These are phyloP conservation scores for Diaporthe citrichinensis DNA, from an alignment of 2,329 filamentous ascomycete species.

Conservation along the genomic window DNA sequence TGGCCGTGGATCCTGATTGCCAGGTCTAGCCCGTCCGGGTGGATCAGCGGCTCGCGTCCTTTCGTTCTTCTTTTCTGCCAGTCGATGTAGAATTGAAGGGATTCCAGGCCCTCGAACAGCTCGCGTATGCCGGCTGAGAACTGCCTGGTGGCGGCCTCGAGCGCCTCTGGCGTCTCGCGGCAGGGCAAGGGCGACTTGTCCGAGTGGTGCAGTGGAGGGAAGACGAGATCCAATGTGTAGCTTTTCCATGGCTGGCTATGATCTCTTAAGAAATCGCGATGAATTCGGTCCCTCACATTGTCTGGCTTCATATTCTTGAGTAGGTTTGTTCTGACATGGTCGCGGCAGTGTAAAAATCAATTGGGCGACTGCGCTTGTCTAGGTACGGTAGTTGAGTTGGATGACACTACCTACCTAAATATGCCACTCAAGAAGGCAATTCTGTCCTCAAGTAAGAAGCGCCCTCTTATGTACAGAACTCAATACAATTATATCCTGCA, in stretches of 20 bases:
- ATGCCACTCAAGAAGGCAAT: background rate
- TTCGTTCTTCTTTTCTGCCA: background rate
- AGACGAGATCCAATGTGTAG: background rate
- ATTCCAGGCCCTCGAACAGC: conserved; percentile 35
- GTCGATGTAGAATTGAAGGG: conserved; percentile 1
- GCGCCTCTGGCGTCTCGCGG: conserved; percentile 41
- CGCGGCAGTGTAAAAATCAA: too few relatives aligned
- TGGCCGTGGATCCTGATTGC: background rate
- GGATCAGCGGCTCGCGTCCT: conserved; percentile 19
- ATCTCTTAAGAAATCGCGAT: background rate
- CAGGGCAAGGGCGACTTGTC: conserved; percentile 38
- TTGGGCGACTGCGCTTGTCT: background rate
- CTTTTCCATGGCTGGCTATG: background rate
- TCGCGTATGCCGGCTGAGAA: conserved; percentile 43
- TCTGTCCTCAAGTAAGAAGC: background rate
- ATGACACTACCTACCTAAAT: too few relatives aligned
- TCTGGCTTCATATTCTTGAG: background rate
- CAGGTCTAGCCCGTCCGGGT: conserved; percentile 39
- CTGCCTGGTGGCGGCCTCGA: conserved; percentile 42
- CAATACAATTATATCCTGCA: background rate
- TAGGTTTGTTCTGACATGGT: background rate
- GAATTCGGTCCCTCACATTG: background rate
- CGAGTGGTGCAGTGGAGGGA: conserved; percentile 35
- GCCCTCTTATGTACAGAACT: background rate
- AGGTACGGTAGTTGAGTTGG: background rate